Evolutionary conservation across 495 filamentous ascomycete genomes (phyloP).

Genomic region (Lichina pygmaea): DNA sequence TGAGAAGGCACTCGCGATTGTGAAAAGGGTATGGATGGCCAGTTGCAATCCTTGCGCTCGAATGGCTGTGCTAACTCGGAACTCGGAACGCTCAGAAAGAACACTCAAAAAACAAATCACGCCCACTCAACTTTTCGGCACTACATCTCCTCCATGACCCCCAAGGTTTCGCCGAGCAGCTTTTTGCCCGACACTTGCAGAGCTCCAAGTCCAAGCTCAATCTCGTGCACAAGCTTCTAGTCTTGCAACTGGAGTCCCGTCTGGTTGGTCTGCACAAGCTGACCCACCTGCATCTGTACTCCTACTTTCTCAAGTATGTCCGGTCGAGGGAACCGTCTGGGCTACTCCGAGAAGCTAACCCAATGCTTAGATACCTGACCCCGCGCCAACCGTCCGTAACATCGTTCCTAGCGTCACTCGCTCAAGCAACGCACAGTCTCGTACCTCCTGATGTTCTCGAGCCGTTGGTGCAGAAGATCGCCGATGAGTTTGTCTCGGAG

Average conservation of each 20-base stretch:
- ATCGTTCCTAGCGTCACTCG: constrained; percentile 75
- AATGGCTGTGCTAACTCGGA: neutral
- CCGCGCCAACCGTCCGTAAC: constrained; percentile 84
- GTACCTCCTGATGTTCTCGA: constrained; percentile 87
- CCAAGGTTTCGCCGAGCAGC: constrained; percentile 72
- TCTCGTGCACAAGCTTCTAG: constrained; percentile 70
- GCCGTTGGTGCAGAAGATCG: constrained; percentile 80
- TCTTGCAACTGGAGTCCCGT: constrained; percentile 71
- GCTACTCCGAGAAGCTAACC: neutral
- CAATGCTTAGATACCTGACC: constrained; percentile 25
- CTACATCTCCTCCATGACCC: constrained; percentile 88
- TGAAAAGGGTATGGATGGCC: constrained; percentile 21
- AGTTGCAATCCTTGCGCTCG: neutral
- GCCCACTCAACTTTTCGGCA: constrained; percentile 90
- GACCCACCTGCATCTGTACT: constrained; percentile 58
- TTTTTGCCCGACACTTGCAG: constrained; percentile 81
- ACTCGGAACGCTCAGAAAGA: constrained; percentile 24
- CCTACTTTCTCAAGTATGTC: constrained; percentile 43
- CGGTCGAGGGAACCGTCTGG: neutral
- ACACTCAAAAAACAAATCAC: constrained; percentile 62
- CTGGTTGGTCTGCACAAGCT: constrained; percentile 86
- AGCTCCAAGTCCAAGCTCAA: constrained; percentile 61
- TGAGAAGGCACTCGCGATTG: constrained; percentile 48
- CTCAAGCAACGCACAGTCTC: constrained; percentile 71
- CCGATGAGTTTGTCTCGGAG: constrained; percentile 94